These are phyloP conservation scores for Barnettozyma sucrosica DNA, from an alignment of 805 yeast species.

Conservation along the genomic window DNA sequence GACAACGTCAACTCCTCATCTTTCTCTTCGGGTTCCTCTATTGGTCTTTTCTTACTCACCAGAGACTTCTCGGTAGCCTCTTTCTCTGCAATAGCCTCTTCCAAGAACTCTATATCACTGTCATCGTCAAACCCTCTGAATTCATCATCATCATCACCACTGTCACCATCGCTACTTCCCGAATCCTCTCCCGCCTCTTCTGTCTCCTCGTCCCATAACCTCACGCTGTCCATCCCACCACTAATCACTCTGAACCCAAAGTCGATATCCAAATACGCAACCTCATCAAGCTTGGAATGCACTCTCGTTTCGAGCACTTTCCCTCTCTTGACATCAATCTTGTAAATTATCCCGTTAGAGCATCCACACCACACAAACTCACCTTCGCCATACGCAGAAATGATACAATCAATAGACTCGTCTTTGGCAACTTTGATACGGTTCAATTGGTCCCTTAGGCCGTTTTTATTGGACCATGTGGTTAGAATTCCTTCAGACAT, in stretches of 20 bases:
- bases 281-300: constrained; percentile 72
- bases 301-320: constrained; percentile 57
- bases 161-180: constrained; percentile 7
- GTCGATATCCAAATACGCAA: constrained; percentile 71
- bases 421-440: constrained; percentile 64
- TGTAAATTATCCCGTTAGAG: constrained; percentile 66
- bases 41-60: constrained; percentile 12
- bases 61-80: neutral
- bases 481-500: constrained; percentile 91
- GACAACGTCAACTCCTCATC: constrained; percentile 16
- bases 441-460: constrained; percentile 69
- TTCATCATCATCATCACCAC: constrained; percentile 4
- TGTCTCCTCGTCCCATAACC: constrained; percentile 57
- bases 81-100: constrained; percentile 16
- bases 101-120: constrained; percentile 23
- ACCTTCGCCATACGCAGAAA: constrained; percentile 35
- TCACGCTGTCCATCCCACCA: constrained; percentile 78
- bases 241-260: constrained; percentile 71
- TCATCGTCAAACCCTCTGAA: constrained; percentile 7
- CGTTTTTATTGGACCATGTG: constrained; percentile 72
- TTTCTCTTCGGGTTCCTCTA: constrained; percentile 6
- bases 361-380: constrained; percentile 71
- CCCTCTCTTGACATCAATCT: constrained; percentile 61
- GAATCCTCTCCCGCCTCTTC: constrained; percentile 19
- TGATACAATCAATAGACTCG: constrained; percentile 68